Percentiles rank a stretch among this genome's conserved stretches.
Evolutionary conservation across 2,329 filamentous ascomycete species (phyloP).

Genomic region (Diaporthe longicolla): DNA sequence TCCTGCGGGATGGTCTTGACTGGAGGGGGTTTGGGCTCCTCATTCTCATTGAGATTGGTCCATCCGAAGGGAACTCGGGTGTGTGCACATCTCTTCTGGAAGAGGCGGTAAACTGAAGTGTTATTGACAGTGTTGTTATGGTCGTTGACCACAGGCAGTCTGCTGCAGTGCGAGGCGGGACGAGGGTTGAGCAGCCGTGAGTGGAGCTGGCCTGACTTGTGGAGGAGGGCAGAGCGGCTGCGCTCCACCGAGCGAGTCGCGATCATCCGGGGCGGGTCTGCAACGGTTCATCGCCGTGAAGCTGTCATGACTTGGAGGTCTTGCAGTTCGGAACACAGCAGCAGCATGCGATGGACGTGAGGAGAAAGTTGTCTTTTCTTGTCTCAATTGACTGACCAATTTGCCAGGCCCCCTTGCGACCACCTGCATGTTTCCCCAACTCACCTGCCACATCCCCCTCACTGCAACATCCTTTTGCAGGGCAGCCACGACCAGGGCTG

Average conservation of each 20-base stretch:
- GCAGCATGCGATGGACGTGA: not conserved
- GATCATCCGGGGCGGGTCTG: slow-evolving; percentile 42
- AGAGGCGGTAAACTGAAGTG: not conserved
- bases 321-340: not conserved
- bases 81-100: not conserved
- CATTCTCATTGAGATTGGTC: not conserved
- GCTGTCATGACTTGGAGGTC: slow-evolving; percentile 6
- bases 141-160: not conserved
- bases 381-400: not conserved
- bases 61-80: not conserved
- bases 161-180: no score
- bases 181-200: not conserved
- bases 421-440: not conserved
- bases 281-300: slow-evolving; percentile 30
- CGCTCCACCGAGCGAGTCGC: slow-evolving; percentile 38
- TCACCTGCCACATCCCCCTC: slow-evolving; percentile 18
- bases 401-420: slow-evolving; percentile 1
- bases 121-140: not conserved
- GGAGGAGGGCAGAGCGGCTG: slow-evolving; percentile 34
- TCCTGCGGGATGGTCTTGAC: not conserved
- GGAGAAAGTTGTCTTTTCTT: not conserved
- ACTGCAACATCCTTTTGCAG: slow-evolving; percentile 23
- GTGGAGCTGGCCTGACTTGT: slow-evolving; percentile 22
- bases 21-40: not conserved
- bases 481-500: not conserved